Evolutionary conservation across 768 basidiomycete genomes (phyloP).

Genomic region (Polyporus arcularius): DNA sequence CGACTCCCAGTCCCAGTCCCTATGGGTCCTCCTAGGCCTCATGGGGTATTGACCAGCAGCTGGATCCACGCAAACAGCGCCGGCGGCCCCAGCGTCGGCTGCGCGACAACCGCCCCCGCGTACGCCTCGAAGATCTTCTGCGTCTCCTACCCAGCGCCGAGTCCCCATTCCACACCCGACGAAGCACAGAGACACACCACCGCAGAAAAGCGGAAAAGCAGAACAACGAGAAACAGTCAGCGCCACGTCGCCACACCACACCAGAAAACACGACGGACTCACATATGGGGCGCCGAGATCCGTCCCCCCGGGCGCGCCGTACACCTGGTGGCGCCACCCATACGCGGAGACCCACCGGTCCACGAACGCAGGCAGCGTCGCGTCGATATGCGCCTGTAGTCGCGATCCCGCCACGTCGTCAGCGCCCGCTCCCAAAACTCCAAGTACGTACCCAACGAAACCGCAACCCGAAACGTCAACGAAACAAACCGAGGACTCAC

Average conservation of each 20-base stretch:
- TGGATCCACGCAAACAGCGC: neutral
- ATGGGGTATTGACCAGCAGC: neutral
- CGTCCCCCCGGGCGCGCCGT: neutral
- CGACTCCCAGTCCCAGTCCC: too few species aligned
- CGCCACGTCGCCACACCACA: neutral
- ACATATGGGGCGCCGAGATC: neutral
- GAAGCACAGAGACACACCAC: neutral
- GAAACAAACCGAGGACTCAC: neutral
- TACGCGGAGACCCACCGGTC: neutral
- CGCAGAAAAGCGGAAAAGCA: too few species aligned
- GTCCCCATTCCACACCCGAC: neutral
- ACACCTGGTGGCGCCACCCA: neutral
- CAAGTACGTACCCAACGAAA: neutral
- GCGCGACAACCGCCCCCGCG: neutral
- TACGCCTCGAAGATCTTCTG: neutral
- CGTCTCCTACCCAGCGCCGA: neutral
- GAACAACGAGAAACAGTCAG: neutral
- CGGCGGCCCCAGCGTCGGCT: neutral
- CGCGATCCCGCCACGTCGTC: too few species aligned
- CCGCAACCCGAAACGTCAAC: neutral
- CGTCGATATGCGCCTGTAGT: neutral
- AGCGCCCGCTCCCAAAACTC: too few species aligned
- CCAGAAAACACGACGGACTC: neutral
- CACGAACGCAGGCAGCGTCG: neutral
- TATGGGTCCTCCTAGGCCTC: neutral